These are phyloP conservation scores for Sporothrix euskadiensis DNA, from an alignment of 2,329 filamentous ascomycete species.

Conservation along the genomic window DNA sequence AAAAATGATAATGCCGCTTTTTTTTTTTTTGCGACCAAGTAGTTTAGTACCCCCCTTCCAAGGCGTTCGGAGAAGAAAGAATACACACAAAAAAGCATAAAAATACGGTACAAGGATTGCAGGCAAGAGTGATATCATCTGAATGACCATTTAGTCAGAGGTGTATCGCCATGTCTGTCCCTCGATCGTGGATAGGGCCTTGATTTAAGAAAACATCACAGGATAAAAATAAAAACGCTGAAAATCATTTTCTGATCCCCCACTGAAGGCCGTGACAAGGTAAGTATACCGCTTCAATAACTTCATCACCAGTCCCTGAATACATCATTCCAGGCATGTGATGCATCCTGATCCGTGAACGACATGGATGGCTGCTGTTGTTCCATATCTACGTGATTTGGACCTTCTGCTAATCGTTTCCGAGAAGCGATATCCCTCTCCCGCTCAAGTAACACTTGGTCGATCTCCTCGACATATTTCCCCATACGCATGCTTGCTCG, in stretches of 20 bases:
- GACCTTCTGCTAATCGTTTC: not conserved
- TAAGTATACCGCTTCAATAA: too few relatives aligned
- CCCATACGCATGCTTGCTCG: slow-evolving; percentile 21
- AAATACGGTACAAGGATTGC: not conserved
- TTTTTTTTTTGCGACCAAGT: slow-evolving; percentile 22
- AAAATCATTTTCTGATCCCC: not conserved
- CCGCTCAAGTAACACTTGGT: slow-evolving; percentile 13
- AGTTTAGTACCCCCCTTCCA: slow-evolving; percentile 22
- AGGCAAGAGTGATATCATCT: not conserved
- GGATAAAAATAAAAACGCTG: slow-evolving; percentile 17
- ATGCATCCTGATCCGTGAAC: not conserved
- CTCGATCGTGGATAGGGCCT: not conserved
- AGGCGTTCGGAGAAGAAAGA: slow-evolving; percentile 13
- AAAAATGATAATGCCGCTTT: slow-evolving; percentile 25
- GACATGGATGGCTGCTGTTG: not conserved
- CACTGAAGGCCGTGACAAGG: too few relatives aligned
- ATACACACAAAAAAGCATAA: slow-evolving; percentile 21
- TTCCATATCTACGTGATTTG: not conserved
- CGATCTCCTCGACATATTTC: slow-evolving; percentile 21
- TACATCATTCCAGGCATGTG: slow-evolving; percentile 4
- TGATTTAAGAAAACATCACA: not conserved
- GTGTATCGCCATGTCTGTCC: not conserved
- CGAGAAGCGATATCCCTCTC: not conserved
- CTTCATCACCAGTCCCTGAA: slow-evolving; percentile 11
- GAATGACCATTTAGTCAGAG: not conserved